Conservation (phyloP, 176 grass and related monocot genomes). For the Paspalum notatum region DNA sequence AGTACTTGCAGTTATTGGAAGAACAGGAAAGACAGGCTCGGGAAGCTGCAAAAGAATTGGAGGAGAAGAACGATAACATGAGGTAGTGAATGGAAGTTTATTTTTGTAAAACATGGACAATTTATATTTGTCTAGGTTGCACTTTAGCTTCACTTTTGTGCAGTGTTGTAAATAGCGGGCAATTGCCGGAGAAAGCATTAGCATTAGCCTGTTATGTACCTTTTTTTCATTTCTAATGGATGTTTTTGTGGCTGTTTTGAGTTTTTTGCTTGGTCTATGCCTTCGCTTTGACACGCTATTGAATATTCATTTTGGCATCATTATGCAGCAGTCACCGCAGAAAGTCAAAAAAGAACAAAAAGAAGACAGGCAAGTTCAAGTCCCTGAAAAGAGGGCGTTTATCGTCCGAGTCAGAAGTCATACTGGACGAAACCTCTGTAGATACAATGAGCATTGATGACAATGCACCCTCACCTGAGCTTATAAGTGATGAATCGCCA, state of each 20-base stretch:
- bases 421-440: conserved; percentile 62
- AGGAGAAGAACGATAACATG: conserved; percentile 60
- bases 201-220: not conserved
- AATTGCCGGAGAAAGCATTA: not conserved
- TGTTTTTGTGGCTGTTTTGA: conserved; percentile 10
- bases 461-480: conserved; percentile 70
- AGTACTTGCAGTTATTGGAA: conserved; percentile 79
- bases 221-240: not conserved
- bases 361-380: conserved; percentile 84
- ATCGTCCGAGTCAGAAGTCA: conserved; percentile 66
- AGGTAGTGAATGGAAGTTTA: conserved; percentile 54
- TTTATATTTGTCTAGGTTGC: not conserved
- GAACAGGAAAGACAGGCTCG: conserved; percentile 84
- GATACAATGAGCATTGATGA: conserved; percentile 79
- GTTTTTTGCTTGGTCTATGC: conserved; percentile 12
- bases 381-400: conserved; percentile 77
- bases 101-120: not conserved
- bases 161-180: too few species aligned
- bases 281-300: conserved; percentile 14
- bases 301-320: conserved; percentile 16
- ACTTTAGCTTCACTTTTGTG: not conserved
- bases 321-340: conserved; percentile 47
- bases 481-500: conserved; percentile 67
- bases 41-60: conserved; percentile 65
- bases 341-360: conserved; percentile 85